Base-by-base conservation (phyloP, 257 asterid species). In the Vinca minor region DNA sequence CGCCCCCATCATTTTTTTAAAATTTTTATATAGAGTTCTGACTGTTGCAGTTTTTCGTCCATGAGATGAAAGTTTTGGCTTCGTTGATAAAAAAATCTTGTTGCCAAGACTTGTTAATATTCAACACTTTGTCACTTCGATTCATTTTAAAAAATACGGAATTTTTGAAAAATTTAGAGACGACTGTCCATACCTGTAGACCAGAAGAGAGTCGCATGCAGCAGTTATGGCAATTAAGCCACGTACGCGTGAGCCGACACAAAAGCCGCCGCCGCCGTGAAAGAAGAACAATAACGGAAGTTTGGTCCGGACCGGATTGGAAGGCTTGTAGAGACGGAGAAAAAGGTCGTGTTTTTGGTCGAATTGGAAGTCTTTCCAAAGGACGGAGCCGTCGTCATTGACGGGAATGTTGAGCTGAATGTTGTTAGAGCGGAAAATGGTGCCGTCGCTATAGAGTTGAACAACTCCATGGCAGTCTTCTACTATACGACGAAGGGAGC, bases 221-320 rank as follows among this genome's bases (percentile, higher is more conserved):
- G 25, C 78, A 69, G 71, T 42, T 82, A 72, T 89, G 96, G 73
- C 72, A 66, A 61, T 82, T 80, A 50, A 88, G 91, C 89, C 88
- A 89, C 35, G 87, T 71, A 47, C n/a, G n/a, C 94, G 65, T 17
- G 91, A 85, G 35, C 94, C 94, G 25, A 85, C 17, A 77, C 96
- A 89, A 69, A 87, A 89, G 14, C 95, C 96, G 10, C 96, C 96
- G 54, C 95, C 95, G 66, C 76, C n/a, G n/a, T n/a, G 96, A 73
- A 87, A 53, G 70, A 78, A 87, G 81, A 32, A 79, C 4, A 87
- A 34, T n/a, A 87, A 61, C 48, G 94, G 86, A 58, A 82, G 85
- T 9, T 39, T 55, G 36, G 31, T 4, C 38, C 35, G 0, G 8
- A 35, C 28, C 35, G 36, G 79, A 0, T 10, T 76, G 0, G 26